Evolutionary conservation across 768 basidiomycete species (phyloP), one percentile per base, ranked within the genome.

Genomic region (Trametes cubensis): DNA sequence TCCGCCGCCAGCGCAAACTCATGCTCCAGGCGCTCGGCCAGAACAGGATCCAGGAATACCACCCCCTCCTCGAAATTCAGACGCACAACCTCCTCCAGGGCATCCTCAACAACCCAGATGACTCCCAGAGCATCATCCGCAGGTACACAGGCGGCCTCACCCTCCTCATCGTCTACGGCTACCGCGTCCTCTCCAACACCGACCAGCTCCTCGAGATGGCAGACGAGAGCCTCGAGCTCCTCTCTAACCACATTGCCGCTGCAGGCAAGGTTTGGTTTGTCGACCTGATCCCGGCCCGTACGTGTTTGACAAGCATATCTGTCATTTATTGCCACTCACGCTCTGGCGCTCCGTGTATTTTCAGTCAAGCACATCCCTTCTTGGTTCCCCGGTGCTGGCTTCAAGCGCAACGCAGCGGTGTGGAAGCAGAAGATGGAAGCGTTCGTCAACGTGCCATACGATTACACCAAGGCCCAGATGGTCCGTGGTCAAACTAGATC

Each of bases 21-120:
- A 82, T 90, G 74, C 84, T 85, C 70, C 81, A 82, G 53, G 87
- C 88, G 6, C 79, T 91, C 40, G 82, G 83, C 40, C 63, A 77
- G 28, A 76, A 79, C 13, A 77, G 73, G 21, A 83, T 90, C 58
- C 79, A 82, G 10, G 69, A 74, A 4, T 91, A 89, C 71, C 74
- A 84, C 50, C 85, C 85, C 0, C 76, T 88, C 30, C 75, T 89
- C 44, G 75, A 81, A 65, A 79, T 79, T 40, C 82, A 83, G 67
- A 88, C 86, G 4, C 78, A 80, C 57, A 75, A 76, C 1, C 86
- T 90, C 69, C 79, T 90, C 42, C 79, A 76, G 45, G 76, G 81
- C 8, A 77, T 90, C 51, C 72, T 88, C 63, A 76, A 77, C 55
- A 67, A 75, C 63, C 78, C 79, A 17, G 60, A 66, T 40, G 71